These are phyloP conservation scores for Nidularia pulvinata DNA, from an alignment of 768 basidiomycete genomes.

Conservation along the genomic window DNA sequence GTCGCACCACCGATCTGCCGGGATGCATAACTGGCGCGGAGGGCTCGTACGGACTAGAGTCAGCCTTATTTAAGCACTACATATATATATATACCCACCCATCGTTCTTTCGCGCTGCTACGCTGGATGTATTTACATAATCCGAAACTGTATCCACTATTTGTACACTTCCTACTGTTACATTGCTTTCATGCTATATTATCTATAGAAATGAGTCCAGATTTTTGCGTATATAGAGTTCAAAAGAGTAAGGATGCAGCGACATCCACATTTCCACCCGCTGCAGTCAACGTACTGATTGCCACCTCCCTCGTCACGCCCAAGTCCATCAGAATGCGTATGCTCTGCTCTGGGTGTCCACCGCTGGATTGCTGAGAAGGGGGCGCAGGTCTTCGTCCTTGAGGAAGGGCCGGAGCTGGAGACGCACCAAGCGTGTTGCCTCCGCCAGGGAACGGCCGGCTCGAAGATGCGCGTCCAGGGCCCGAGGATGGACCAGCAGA, in stretches of 20 bases:
- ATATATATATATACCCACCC: neutral
- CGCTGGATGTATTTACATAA: neutral
- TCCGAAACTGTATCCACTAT: neutral
- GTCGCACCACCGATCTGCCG: slow-evolving; percentile 78
- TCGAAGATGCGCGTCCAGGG: slow-evolving; percentile 7
- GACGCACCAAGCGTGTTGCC: slow-evolving; percentile 60
- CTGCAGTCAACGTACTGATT: slow-evolving; percentile 71
- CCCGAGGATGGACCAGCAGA: slow-evolving; percentile 14
- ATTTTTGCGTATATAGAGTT: neutral
- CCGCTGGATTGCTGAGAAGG: slow-evolving; percentile 18
- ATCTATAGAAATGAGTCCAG: neutral
- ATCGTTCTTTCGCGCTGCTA: slow-evolving; percentile 14
- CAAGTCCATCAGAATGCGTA: slow-evolving; percentile 70
- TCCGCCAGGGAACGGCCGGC: slow-evolving; percentile 58
- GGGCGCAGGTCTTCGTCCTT: slow-evolving; percentile 12
- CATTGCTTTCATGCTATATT: neutral
- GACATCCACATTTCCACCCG: slow-evolving; percentile 85
- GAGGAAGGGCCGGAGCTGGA: slow-evolving; percentile 23
- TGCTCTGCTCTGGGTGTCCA: slow-evolving; percentile 56
- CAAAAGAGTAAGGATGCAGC: slow-evolving; percentile 88
- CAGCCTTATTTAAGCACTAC: slow-evolving; percentile 60
- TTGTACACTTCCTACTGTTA: slow-evolving; percentile 5
- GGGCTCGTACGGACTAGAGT: slow-evolving; percentile 80
- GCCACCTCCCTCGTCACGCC: slow-evolving; percentile 82
- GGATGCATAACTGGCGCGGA: slow-evolving; percentile 89